Evolutionary conservation across 2,329 filamentous ascomycete genomes (phyloP), one percentile per base, ranked within the genome.

Genomic region (Botryotinia narcissicola): DNA sequence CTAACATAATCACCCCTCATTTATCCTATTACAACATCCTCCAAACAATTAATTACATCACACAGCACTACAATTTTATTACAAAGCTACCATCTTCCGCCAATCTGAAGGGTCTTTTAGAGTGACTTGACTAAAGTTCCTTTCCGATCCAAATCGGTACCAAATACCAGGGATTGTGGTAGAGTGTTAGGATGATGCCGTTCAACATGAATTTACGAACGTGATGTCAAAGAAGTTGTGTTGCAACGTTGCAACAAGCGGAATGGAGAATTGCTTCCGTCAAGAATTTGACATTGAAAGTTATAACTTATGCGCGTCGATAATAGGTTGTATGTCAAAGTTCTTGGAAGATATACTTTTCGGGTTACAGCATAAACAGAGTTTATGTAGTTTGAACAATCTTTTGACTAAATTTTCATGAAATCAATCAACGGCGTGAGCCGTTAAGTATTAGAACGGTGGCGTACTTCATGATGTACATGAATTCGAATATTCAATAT

Each of bases 51-150:
- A 16, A 25, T 42, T 25, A 62, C 60, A 63, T 63, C 37, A n/a
- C 61, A 54, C 46, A 54, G 40, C 14, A 14, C 14, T 18, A 32
- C n/a, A 40, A 40, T 16, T 9, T 54, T 18, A 29, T n/a, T 12
- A 44, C 61, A 16, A 44, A 44, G 18, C 22, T 37, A 16, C 12
- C 29, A 42, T 18, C 7, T 8, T 29, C 44, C 63, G 32, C 29
- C 44, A 66, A 66, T 66, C 63, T 66, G 32, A 66, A 51, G 63
- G 44, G 44, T 66, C 63, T 66, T 51, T 63, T 16, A 37, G 29
- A 66, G 63, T 48, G 29, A 66, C 62, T 66, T 48, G 44, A 66
- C 42, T 20, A 42, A 61, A 37, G 22, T 61, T 61, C 32, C 59
- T 61, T 61, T 61, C 54, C 29, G 59, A 61, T 35, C 32, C 22